Percentiles rank a stretch among this genome's conserved stretches.
These are phyloP conservation scores for Backusella circina DNA, from an alignment of 192 early-diverging fungal species.

Conservation along the genomic window DNA sequence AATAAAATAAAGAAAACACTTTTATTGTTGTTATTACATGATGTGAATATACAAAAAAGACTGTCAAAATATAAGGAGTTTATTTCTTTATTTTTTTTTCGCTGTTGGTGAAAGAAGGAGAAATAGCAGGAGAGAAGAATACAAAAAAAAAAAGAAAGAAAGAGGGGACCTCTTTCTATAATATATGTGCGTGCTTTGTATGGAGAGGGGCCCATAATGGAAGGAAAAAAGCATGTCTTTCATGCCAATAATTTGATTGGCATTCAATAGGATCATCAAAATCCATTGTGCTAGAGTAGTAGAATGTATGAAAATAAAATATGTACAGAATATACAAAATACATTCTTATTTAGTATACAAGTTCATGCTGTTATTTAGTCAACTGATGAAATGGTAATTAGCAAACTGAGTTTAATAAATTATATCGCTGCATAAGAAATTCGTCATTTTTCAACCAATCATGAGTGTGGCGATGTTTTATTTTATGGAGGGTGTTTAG, in stretches of 20 bases:
- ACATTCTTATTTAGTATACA: background rate
- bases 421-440: background rate
- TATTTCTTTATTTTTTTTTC: background rate
- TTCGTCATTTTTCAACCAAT: background rate
- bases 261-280: background rate
- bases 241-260: background rate
- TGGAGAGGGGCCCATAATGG: background rate
- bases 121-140: background rate
- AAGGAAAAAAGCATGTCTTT: background rate
- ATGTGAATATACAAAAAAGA: background rate
- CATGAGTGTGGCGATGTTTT: background rate
- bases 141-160: background rate
- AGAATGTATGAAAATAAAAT: background rate
- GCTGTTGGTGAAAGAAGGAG: background rate
- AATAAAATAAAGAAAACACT: background rate
- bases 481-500: background rate
- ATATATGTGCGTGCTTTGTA: background rate
- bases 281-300: background rate
- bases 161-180: background rate
- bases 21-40: background rate
- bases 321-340: background rate
- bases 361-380: background rate
- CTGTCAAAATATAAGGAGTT: background rate
- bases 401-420: constrained; percentile 1
- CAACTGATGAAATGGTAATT: background rate